Conservation (phyloP, 257 asterid species). For the Coffea canephora region DNA sequence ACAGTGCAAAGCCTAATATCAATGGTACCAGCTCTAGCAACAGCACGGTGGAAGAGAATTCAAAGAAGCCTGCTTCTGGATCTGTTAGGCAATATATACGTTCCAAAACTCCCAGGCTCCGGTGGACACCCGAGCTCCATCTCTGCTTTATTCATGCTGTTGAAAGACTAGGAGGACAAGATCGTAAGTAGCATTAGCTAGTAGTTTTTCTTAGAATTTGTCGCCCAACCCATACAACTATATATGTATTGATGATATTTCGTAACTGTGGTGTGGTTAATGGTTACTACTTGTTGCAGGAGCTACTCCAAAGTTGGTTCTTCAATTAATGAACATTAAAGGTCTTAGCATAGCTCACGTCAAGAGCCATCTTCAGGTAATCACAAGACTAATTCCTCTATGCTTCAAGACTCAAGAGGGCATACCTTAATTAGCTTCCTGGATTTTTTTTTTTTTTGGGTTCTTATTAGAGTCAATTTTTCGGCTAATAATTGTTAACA, state of each 20-base stretch:
- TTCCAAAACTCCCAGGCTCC: conserved; percentile 77
- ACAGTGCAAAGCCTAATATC: conserved; percentile 11
- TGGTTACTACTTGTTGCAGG: conserved; percentile 39
- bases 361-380: conserved; percentile 98
- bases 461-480: background rate
- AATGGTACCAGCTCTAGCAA: conserved; percentile 64
- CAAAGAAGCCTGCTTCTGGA: conserved; percentile 53
- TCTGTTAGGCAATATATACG: conserved; percentile 78
- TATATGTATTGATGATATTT: background rate
- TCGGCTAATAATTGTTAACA: background rate
- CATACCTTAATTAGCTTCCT: background rate
- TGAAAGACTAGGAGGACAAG: conserved; percentile 89
- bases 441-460: background rate
- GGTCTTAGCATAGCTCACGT: conserved; percentile 98
- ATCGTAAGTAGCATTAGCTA: conserved; percentile 45
- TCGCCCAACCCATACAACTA: conserved; percentile 4
- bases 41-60: conserved; percentile 83
- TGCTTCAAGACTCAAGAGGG: background rate
- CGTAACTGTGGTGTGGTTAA: background rate
- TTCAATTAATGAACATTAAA: conserved; percentile 84
- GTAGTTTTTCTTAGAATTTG: background rate
- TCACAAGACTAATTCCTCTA: background rate
- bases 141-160: conserved; percentile 83
- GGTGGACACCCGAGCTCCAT: conserved; percentile 93
- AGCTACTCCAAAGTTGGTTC: conserved; percentile 95